A percentile compares a stretch with the other conserved stretches of the same genome.
These are phyloP conservation scores for Dicorynia guianensis DNA, from an alignment of 306 rosid species.

Conservation along the genomic window DNA sequence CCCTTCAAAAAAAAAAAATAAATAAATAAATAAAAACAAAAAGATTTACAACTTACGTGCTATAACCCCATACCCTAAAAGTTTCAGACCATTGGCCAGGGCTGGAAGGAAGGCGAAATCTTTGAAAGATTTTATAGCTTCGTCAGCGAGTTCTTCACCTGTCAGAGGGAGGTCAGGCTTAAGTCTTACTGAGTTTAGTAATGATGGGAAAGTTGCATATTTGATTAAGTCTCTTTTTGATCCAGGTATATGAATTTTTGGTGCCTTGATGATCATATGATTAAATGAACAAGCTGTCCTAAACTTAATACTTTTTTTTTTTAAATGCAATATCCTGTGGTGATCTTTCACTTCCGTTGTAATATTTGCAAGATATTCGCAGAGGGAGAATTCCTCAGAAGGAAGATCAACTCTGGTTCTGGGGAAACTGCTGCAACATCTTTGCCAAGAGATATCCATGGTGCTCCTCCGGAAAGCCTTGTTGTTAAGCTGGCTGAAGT, in stretches of 20 bases:
- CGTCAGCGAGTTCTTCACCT: slow-evolving; percentile 71
- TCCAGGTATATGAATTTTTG: slow-evolving; percentile 69
- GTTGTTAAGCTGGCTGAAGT: slow-evolving; percentile 92
- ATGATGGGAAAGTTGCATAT: slow-evolving; percentile 62
- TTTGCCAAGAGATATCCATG: slow-evolving; percentile 81
- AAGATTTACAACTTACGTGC: slow-evolving; percentile 28
- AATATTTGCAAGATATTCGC: slow-evolving; percentile 73
- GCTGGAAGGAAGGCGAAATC: slow-evolving; percentile 82
- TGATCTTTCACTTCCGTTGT: slow-evolving; percentile 61
- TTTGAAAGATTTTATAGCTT: slow-evolving; percentile 75
- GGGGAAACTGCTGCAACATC: slow-evolving; percentile 56
- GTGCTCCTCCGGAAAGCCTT: slow-evolving; percentile 92
- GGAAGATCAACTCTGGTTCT: slow-evolving; percentile 56
- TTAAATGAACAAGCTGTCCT: slow-evolving; percentile 19
- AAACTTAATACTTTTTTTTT: slow-evolving; percentile 10
- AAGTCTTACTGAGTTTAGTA: slow-evolving; percentile 68
- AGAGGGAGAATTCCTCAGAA: slow-evolving; percentile 75
- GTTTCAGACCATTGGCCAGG: slow-evolving; percentile 60
- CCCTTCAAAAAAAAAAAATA: no score
- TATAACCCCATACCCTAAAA: slow-evolving; percentile 32
- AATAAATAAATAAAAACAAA: no score
- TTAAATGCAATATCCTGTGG: slow-evolving; percentile 45
- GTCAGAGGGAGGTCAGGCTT: slow-evolving; percentile 76
- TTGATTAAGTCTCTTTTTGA: slow-evolving; percentile 74
- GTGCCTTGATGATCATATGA: slow-evolving; percentile 34